These are phyloP conservation scores for Cotoneaster glaucophyllus DNA, from an alignment of 306 rosid genomes.

Conservation along the genomic window DNA sequence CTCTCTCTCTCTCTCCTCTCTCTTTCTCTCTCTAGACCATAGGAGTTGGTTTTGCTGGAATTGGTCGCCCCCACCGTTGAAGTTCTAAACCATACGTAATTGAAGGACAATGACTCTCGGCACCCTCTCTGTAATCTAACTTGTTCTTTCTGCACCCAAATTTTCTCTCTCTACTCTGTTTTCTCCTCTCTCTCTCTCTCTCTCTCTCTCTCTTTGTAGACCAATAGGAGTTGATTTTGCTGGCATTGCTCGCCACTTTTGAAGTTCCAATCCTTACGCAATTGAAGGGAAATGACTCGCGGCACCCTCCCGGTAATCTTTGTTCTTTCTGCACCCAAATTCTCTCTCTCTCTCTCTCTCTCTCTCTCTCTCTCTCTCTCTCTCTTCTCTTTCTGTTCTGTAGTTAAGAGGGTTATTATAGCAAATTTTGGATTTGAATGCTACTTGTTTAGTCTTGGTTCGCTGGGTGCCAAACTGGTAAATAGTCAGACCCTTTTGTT, in stretches of 20 bases:
- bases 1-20: background rate
- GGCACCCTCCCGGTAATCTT: constrained; percentile 18
- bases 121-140: constrained; percentile 18
- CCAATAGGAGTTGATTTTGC: background rate
- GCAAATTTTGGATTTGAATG: background rate
- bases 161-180: background rate
- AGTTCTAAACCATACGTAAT: background rate
- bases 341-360: background rate
- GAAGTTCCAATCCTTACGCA: background rate
- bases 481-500: background rate
- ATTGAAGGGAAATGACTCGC: constrained; percentile 22
- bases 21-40: background rate
- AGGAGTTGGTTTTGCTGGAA: background rate
- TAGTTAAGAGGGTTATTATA: background rate
- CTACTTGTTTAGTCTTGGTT: background rate
- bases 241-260: background rate
- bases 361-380: background rate
- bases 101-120: constrained; percentile 19
- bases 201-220: background rate
- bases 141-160: background rate
- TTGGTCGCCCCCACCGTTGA: background rate
- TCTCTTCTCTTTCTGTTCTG: background rate
- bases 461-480: background rate
- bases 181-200: no score
- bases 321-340: background rate